Percentiles rank a stretch among this genome's conserved stretches.
These are phyloP conservation scores for peach (Prunus persica) DNA, from an alignment of 306 rosid species.

Conservation along the genomic window Prunus_persica_NCBIv2 NC_034016.1:12738501-12739000, in stretches of 20 bases:
- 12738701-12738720: too few relatives aligned
- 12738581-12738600: not conserved
- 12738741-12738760: too few relatives aligned
- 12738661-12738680: too few relatives aligned
- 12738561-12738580: not conserved
- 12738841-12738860: not conserved
- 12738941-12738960: not conserved
- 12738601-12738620: too few relatives aligned
- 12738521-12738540: not conserved
- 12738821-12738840: not conserved
- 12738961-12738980: slow-evolving; percentile 9
- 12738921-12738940: not conserved
- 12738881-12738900: slow-evolving; percentile 26
- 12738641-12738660: too few relatives aligned
- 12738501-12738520: not conserved
- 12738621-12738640: too few relatives aligned
- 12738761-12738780: not conserved
- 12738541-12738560: slow-evolving; percentile 3
- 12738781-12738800: not conserved
- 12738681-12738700: too few relatives aligned
- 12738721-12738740: too few relatives aligned
- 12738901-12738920: not conserved
- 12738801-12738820: too few relatives aligned
- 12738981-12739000: not conserved
- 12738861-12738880: slow-evolving; percentile 16